Evolutionary conservation across 371 early-diverging fungal species (phyloP), one percentile per base, ranked within the genome.

Genomic region (Apophysomyces ossiformis): DNA sequence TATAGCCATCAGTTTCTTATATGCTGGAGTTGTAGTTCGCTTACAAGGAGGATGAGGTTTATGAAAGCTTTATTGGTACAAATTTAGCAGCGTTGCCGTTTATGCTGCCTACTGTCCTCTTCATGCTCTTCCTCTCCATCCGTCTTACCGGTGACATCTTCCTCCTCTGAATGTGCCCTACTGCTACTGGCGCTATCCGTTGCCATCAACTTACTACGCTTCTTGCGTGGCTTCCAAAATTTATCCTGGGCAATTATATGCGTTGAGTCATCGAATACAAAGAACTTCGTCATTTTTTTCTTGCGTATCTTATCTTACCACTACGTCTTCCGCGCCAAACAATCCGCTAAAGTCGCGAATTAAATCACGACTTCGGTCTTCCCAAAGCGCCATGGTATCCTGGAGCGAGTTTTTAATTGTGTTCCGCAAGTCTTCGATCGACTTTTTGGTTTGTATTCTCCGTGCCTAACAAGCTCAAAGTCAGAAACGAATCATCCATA

Each of bases 381-480:
- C 92, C 93, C 92, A 93, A 46, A 86, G 75, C 13, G 72, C 79
- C 70, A 90, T 69, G 1, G 89, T 87, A 60, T 90, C 89, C 9
- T 82, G 76, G 2, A 81, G 58, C 13, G 71, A 63, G 2, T 70
- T 65, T 37, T 68, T 76, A 41, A 93, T 79, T 57, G 87, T 88
- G 21, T 84, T 83, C 38, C 85, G 81, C 56, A 92, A 77, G 35
- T 87, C 89, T 16, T 87, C 84, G 8, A 91, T 84, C 7, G 87
- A 89, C 60, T 90, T 89, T 76, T 92, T 89, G 46, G 92, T 75
- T 66, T 88, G 86, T 66, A 93, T 82, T 71, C 92, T 89, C 77
- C 90, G 89, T 66, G 90, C 90, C 87, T 86, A 75, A 13, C 37
- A 54, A 6, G n/a, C 37, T 38, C 37, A 39, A 63, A 56, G 56